phyloP scores from a whole-genome alignment of 1,284 basidiomycete species.

The Moesziomyces aphidis region DNA sequence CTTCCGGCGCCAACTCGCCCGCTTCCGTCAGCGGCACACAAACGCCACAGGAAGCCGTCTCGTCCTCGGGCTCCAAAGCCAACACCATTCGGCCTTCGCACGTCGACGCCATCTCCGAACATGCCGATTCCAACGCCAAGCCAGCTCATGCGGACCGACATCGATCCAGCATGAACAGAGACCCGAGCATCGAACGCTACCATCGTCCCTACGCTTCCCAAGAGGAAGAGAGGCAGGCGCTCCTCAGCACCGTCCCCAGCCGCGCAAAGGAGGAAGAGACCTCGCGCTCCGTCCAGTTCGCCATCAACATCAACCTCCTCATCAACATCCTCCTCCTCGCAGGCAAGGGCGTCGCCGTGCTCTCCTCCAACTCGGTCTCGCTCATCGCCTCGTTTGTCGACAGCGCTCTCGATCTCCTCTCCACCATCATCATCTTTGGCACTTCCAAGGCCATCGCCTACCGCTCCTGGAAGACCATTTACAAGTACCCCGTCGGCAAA shows the following conservation, averaged over 20 bases:
- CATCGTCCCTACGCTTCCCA: conserved; percentile 34
- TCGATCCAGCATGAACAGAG: conserved; percentile 32
- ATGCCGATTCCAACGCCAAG: conserved; percentile 2
- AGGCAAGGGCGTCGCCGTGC: conserved; percentile 71
- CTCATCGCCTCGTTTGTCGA: conserved; percentile 73
- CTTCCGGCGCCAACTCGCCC: conserved; percentile 24
- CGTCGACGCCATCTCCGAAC: conserved; percentile 33
- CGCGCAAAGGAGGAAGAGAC: conserved; percentile 58
- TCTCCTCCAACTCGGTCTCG: conserved; percentile 73
- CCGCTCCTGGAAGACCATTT: conserved; percentile 60
- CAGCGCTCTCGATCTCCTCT: conserved; percentile 72
- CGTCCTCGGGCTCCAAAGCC: conserved; percentile 19
- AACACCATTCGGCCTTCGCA: conserved; percentile 36
- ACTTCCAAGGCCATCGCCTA: conserved; percentile 62
- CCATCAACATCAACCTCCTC: conserved; percentile 64
- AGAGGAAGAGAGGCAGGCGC: conserved; percentile 57
- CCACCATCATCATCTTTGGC: conserved; percentile 69
- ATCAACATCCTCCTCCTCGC: conserved; percentile 71
- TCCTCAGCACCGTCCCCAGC: conserved; percentile 63
- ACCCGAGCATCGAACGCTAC: conserved; percentile 22
- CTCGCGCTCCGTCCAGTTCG: conserved; percentile 57
- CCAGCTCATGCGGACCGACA: neutral
- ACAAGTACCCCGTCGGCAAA: conserved; percentile 72
- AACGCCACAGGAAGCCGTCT: conserved; percentile 20
- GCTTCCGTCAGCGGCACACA: conserved; percentile 16